Evolutionary conservation across 2,329 filamentous ascomycete species (phyloP).

Genomic region (Xylariaceae sp.): DNA sequence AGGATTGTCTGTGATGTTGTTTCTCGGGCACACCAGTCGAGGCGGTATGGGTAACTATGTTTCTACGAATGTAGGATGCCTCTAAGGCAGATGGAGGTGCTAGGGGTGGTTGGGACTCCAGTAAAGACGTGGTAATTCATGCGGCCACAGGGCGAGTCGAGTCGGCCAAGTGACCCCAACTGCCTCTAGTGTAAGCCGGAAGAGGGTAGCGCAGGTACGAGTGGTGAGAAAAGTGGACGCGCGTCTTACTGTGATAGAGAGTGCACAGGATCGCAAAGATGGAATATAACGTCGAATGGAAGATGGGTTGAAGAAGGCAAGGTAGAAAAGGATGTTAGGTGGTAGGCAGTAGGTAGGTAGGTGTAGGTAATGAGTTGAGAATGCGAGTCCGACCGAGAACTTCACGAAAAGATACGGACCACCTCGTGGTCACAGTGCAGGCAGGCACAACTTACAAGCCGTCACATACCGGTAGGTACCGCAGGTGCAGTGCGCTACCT

Average conservation of each 20-base stretch:
- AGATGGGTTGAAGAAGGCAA: background rate
- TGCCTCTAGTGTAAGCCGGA: background rate
- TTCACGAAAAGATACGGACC: too few species aligned
- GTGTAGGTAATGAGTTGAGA: too few species aligned
- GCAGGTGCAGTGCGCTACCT: too few species aligned
- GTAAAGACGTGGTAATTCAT: background rate
- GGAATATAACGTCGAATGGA: background rate
- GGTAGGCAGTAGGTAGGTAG: too few species aligned
- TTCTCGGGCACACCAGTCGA: background rate
- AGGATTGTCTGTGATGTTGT: background rate
- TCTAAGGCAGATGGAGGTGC: background rate
- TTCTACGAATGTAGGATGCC: background rate
- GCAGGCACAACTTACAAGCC: too few species aligned
- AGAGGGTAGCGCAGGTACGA: background rate
- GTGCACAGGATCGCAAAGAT: background rate
- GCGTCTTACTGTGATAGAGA: background rate
- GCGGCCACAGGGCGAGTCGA: background rate
- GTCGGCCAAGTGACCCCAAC: conserved; percentile 16
- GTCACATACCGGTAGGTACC: too few species aligned
- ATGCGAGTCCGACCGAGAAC: too few species aligned
- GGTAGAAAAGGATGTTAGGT: too few species aligned
- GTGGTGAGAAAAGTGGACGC: background rate
- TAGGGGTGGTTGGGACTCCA: background rate
- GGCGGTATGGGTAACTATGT: background rate
- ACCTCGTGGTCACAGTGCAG: too few species aligned